Percentiles rank a stretch among this genome's conserved stretches.
phyloP scores from a whole-genome alignment of 2,329 filamentous ascomycete genomes.

The Teratosphaeria destructans region DNA sequence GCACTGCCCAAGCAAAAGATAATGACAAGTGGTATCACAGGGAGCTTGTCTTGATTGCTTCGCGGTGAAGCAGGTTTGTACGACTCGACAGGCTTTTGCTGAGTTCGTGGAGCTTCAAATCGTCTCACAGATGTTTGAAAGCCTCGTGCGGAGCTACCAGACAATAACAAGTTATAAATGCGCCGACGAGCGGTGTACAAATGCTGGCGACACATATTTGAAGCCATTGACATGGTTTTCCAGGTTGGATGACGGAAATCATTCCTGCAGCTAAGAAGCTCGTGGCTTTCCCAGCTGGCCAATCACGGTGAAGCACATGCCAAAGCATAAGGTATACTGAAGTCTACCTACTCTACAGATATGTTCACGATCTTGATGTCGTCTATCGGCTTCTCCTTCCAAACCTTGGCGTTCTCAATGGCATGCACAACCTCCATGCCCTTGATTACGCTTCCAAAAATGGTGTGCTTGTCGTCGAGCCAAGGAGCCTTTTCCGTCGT shows the following conservation, averaged over 20 bases:
- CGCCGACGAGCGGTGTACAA: neutral
- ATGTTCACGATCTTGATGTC: conserved; percentile 98
- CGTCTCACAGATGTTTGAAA: neutral
- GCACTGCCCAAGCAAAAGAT: conserved; percentile 38
- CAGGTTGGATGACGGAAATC: neutral
- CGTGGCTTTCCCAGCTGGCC: neutral
- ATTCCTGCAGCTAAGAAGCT: neutral
- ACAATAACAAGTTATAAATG: neutral
- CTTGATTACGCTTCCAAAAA: conserved; percentile 83
- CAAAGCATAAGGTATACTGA: neutral
- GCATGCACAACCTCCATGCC: conserved; percentile 90
- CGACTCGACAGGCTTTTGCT: conserved; percentile 2
- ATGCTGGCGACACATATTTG: neutral
- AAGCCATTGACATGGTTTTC: neutral
- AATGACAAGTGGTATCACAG: conserved; percentile 35
- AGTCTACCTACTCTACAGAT: conserved; percentile 4
- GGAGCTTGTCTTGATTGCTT: conserved; percentile 24
- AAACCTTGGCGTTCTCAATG: conserved; percentile 83
- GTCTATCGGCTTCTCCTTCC: conserved; percentile 88
- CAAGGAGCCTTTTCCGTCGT: conserved; percentile 96
- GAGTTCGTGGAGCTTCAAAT: conserved; percentile 5
- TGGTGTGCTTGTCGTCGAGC: conserved; percentile 92
- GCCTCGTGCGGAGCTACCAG: neutral
- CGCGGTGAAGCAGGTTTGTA: neutral
- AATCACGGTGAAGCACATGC: neutral